Evolutionary conservation across 495 filamentous ascomycete genomes (phyloP).

Genomic region (Endocarpon pusillum): DNA sequence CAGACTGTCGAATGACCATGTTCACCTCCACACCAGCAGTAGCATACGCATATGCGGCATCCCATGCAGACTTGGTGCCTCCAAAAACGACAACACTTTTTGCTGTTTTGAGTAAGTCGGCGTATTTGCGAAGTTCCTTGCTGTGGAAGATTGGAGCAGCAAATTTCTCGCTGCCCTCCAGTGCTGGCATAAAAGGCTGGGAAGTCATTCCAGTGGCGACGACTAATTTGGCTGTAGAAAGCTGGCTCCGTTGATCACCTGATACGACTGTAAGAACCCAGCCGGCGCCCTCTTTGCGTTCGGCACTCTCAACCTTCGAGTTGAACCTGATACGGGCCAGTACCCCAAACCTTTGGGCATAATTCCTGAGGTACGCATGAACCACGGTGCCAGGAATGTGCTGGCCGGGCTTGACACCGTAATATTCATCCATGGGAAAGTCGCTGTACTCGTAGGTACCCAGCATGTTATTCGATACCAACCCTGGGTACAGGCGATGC

Average conservation of each 20-base stretch:
- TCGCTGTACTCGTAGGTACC: slow-evolving; percentile 24
- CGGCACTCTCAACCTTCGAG: slow-evolving; percentile 5
- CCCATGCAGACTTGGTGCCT: slow-evolving; percentile 16
- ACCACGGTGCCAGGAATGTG: slow-evolving; percentile 9
- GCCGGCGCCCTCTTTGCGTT: background rate
- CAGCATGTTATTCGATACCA: slow-evolving; percentile 22
- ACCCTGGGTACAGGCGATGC: slow-evolving; percentile 29
- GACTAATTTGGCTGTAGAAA: slow-evolving; percentile 4
- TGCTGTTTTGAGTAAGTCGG: background rate
- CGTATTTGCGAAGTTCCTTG: background rate
- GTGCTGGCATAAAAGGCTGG: slow-evolving; percentile 2
- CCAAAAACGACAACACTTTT: slow-evolving; percentile 11
- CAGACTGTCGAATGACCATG: slow-evolving; percentile 26
- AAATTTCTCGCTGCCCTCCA: slow-evolving; percentile 10
- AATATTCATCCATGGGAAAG: slow-evolving; percentile 9
- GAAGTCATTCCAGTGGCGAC: slow-evolving; percentile 7
- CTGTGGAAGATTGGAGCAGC: slow-evolving; percentile 7
- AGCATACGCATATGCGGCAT: slow-evolving; percentile 10
- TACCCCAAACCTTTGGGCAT: slow-evolving; percentile 10
- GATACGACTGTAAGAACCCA: background rate
- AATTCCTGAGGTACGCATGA: slow-evolving; percentile 9
- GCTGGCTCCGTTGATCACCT: background rate
- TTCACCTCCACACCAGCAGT: slow-evolving; percentile 25
- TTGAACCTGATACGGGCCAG: slow-evolving; percentile 8
- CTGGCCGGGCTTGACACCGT: slow-evolving; percentile 6